Evolutionary conservation across 352 stramenopile species (phyloP).

Genomic region (Globisporangium lucens): DNA sequence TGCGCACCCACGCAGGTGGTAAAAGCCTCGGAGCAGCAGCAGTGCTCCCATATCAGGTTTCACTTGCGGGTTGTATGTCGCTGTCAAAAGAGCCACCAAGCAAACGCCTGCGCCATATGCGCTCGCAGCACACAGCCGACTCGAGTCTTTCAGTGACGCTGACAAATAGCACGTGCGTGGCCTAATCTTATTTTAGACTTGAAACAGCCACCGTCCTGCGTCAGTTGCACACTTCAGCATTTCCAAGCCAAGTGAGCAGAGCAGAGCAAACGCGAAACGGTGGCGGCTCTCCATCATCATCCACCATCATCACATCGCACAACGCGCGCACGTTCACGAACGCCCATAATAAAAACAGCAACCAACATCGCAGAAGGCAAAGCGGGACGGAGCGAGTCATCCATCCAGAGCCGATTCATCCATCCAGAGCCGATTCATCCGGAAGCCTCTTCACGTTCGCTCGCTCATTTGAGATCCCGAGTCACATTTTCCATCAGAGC

Average conservation of each 20-base stretch:
- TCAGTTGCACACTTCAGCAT: constrained; percentile 9
- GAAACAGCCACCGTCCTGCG: neutral
- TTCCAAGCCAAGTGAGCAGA: neutral
- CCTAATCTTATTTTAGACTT: neutral
- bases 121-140: neutral
- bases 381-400: neutral
- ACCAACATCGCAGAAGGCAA: neutral
- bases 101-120: neutral
- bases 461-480: neutral
- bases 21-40: neutral
- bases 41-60: neutral
- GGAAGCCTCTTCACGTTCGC: neutral
- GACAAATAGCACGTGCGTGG: neutral
- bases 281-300: neutral
- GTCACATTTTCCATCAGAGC: neutral
- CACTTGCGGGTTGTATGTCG: neutral
- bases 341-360: neutral
- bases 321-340: neutral
- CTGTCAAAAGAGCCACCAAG: neutral
- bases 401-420: neutral
- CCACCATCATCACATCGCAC: neutral
- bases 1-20: neutral
- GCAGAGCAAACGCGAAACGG: neutral
- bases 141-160: neutral
- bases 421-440: neutral